A percentile compares a stretch with the other conserved stretches of the same genome.
Conservation (phyloP, 148 eudicot species). For the Arctostaphylos glauca region DNA sequence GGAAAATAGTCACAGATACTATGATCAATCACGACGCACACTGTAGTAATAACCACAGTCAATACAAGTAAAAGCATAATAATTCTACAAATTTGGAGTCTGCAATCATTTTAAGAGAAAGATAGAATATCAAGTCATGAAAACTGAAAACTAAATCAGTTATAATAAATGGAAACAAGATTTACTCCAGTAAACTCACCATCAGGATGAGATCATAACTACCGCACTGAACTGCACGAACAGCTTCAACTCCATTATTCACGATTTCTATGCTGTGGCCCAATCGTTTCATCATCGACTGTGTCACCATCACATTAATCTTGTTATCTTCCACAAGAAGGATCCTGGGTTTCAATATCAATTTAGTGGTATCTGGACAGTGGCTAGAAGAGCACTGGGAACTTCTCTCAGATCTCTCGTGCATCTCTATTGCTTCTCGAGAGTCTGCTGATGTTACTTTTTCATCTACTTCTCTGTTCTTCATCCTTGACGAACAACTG, state of each 20-base stretch:
- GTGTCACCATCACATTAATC: slow-evolving; percentile 84
- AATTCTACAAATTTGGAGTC: background rate
- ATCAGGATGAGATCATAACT: slow-evolving; percentile 76
- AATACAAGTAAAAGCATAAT: background rate
- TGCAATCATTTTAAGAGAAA: background rate
- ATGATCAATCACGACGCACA: background rate
- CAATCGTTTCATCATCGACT: slow-evolving; percentile 77
- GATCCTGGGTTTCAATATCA: slow-evolving; percentile 51
- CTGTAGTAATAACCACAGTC: background rate
- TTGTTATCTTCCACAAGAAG: slow-evolving; percentile 92
- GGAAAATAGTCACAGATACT: background rate
- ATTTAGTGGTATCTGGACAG: slow-evolving; percentile 30
- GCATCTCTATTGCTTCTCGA: slow-evolving; percentile 32
- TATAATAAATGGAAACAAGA: background rate
- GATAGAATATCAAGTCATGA: background rate
- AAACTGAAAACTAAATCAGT: background rate
- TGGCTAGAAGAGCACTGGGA: slow-evolving; percentile 49
- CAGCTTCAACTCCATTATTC: slow-evolving; percentile 85
- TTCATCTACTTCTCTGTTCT: slow-evolving; percentile 18
- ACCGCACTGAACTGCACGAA: slow-evolving; percentile 65
- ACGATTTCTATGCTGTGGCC: slow-evolving; percentile 76
- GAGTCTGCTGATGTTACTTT: slow-evolving; percentile 20
- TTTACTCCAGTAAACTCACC: slow-evolving; percentile 40
- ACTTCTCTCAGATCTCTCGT: slow-evolving; percentile 30
- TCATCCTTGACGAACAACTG: slow-evolving; percentile 9